These are phyloP conservation scores for Hyaloscypha bicolor DNA, from an alignment of 495 filamentous ascomycete genomes.

Conservation along the genomic window DNA sequence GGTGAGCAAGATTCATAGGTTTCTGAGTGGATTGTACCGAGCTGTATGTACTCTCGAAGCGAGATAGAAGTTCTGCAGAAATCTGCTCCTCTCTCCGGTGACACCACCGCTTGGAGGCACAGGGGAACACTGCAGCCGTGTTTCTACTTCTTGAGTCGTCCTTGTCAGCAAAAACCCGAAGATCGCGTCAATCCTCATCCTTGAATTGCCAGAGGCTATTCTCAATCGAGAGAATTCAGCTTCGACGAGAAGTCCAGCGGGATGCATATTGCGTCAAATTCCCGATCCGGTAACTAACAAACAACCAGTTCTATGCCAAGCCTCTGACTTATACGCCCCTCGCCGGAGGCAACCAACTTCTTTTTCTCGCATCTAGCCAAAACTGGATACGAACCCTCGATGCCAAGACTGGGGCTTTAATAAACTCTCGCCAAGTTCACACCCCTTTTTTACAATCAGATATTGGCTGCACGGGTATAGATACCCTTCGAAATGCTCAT, in stretches of 20 bases:
- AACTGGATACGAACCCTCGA: constrained; percentile 50
- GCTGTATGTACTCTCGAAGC: not conserved
- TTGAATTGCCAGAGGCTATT: too few species aligned
- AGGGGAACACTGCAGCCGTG: too few species aligned
- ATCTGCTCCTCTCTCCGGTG: not conserved
- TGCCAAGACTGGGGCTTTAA: constrained; percentile 47
- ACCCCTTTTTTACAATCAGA: constrained; percentile 47
- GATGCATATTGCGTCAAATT: not conserved
- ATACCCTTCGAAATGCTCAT: not conserved
- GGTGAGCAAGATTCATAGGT: constrained; percentile 23
- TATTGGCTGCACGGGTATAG: constrained; percentile 18
- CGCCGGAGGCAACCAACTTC: constrained; percentile 41
- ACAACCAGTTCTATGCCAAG: constrained; percentile 40
- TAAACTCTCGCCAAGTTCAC: constrained; percentile 42
- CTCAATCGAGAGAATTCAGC: not conserved
- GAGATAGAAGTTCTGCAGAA: not conserved
- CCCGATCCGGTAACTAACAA: not conserved
- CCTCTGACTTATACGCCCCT: constrained; percentile 48
- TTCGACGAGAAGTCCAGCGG: not conserved
- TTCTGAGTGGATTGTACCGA: not conserved
- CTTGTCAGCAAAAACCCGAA: too few species aligned
- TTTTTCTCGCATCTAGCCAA: constrained; percentile 49
- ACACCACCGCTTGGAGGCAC: too few species aligned
- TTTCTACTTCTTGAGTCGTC: too few species aligned
- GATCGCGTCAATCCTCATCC: too few species aligned